Percentiles rank a stretch among this genome's conserved stretches.
Evolutionary conservation across 345 rosid genomes (phyloP).

Genomic region (Populus euphratica): DNA sequence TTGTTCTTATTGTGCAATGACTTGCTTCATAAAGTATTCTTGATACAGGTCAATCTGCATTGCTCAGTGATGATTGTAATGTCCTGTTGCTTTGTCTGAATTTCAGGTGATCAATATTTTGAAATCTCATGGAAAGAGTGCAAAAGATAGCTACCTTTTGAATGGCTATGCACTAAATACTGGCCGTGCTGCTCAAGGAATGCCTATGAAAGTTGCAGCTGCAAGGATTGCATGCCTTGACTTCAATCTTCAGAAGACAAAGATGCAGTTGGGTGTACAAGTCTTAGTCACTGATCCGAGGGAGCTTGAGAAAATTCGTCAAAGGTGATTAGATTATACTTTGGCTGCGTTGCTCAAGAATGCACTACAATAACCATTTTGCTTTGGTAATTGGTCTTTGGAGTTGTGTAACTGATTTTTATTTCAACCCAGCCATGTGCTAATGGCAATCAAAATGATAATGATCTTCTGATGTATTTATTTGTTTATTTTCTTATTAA

Average conservation of each 20-base stretch:
- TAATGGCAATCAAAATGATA: not conserved
- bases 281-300: slow-evolving; percentile 90
- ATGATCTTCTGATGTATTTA: not conserved
- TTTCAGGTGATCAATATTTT: slow-evolving; percentile 76
- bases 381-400: not conserved
- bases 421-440: not conserved
- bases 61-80: not conserved
- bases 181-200: slow-evolving; percentile 97
- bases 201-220: slow-evolving; percentile 84
- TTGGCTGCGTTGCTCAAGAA: not conserved
- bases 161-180: slow-evolving; percentile 92
- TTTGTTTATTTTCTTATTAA: not conserved
- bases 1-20: not conserved
- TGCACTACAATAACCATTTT: not conserved
- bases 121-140: slow-evolving; percentile 96
- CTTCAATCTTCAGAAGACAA: slow-evolving; percentile 92
- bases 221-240: slow-evolving; percentile 95
- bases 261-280: slow-evolving; percentile 96
- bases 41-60: not conserved
- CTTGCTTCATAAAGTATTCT: not conserved
- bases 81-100: slow-evolving; percentile 4
- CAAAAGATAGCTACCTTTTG: slow-evolving; percentile 80
- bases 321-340: slow-evolving; percentile 47
- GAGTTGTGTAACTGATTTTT: not conserved
- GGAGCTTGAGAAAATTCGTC: slow-evolving; percentile 96